Conservation (phyloP, 768 basidiomycete species). For the Leucocoprinus sp. region DNA sequence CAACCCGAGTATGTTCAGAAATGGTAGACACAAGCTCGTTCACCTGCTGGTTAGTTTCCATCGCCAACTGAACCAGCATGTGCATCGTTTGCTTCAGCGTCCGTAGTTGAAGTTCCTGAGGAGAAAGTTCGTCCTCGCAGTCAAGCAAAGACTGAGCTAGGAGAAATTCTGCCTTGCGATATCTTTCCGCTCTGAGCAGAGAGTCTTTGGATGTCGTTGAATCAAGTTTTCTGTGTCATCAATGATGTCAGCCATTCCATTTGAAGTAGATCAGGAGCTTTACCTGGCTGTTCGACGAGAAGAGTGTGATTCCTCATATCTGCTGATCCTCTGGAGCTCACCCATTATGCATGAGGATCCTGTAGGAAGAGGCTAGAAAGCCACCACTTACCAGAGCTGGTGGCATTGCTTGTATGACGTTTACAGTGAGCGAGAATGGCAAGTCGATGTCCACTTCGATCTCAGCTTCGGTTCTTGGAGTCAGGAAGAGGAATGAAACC, state of each 20-base stretch:
- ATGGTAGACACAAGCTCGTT: neutral
- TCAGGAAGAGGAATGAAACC: neutral
- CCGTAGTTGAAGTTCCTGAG: slow-evolving; percentile 2
- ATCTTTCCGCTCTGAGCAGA: slow-evolving; percentile 4
- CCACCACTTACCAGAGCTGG: neutral
- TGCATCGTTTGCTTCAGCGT: slow-evolving; percentile 1
- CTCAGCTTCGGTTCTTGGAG: neutral
- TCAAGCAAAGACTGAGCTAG: neutral
- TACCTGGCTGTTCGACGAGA: neutral
- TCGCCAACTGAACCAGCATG: slow-evolving; percentile 4
- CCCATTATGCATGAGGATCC: neutral
- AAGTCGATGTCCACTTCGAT: neutral
- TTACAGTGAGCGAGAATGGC: neutral
- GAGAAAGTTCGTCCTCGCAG: slow-evolving; percentile 5
- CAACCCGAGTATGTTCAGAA: neutral
- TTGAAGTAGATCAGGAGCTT: neutral
- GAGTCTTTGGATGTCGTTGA: neutral
- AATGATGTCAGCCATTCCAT: neutral
- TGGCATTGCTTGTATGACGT: slow-evolving; percentile 6
- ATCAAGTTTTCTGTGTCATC: neutral
- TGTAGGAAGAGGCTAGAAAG: neutral
- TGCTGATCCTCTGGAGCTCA: neutral
- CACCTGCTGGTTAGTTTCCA: slow-evolving; percentile 1
- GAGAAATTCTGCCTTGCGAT: slow-evolving; percentile 6
- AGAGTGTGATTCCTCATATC: neutral